Evolutionary conservation across 2,329 filamentous ascomycete genomes (phyloP).

Genomic region (Fusarium sp.): DNA sequence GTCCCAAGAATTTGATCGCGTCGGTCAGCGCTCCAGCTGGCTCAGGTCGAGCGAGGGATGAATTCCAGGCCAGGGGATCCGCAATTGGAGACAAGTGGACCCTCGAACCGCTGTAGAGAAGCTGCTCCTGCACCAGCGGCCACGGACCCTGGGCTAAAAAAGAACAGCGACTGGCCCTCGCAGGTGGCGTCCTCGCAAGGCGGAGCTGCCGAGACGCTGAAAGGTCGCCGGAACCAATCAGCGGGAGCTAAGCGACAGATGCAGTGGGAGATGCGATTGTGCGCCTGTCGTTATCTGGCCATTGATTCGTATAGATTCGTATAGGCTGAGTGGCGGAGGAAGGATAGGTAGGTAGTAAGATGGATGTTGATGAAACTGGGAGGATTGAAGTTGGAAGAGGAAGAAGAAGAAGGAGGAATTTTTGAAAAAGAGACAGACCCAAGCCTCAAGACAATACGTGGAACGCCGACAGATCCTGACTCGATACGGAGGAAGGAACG

Average conservation of each 20-base stretch:
- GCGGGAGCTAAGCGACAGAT: background rate
- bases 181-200: conserved; percentile 26
- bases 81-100: conserved; percentile 39
- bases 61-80: conserved; percentile 34
- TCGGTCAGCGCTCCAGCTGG: conserved; percentile 12
- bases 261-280: conserved; percentile 9
- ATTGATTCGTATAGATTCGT: conserved; percentile 18
- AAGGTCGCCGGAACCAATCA: conserved; percentile 20
- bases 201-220: conserved; percentile 32
- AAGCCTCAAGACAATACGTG: conserved; percentile 31
- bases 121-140: conserved; percentile 6
- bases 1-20: conserved; percentile 22
- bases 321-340: background rate
- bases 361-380: conserved; percentile 4
- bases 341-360: conserved; percentile 7
- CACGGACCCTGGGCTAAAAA: conserved; percentile 32
- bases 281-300: conserved; percentile 21
- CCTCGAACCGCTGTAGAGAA: conserved; percentile 16
- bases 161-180: conserved; percentile 26
- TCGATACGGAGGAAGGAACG: conserved; percentile 29
- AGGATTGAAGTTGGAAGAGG: background rate
- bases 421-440: background rate
- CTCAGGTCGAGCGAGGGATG: conserved; percentile 31
- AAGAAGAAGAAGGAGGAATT: background rate
- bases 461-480: conserved; percentile 33